A percentile compares a stretch with the other conserved stretches of the same genome.
phyloP scores from a whole-genome alignment of 2,329 filamentous ascomycete species.

The Beauveria pseudobassiana region DNA sequence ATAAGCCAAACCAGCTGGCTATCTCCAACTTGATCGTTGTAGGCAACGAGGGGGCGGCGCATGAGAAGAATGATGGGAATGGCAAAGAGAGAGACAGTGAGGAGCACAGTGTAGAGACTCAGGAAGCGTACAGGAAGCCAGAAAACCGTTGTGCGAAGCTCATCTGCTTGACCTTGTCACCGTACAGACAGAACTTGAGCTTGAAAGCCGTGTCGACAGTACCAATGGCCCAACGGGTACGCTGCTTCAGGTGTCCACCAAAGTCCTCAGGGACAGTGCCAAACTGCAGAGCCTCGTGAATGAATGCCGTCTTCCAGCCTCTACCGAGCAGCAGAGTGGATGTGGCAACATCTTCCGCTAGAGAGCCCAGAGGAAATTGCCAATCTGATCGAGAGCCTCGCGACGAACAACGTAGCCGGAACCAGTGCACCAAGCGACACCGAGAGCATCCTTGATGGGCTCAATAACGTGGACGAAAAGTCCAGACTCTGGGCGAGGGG shows the following conservation, averaged over 20 bases:
- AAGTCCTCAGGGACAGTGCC: constrained; percentile 52
- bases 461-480: constrained; percentile 49
- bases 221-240: constrained; percentile 47
- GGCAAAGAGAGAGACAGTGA: constrained; percentile 47
- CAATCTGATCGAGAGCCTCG: constrained; percentile 52
- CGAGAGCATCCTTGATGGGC: constrained; percentile 42
- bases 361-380: constrained; percentile 51
- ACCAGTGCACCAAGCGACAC: constrained; percentile 57
- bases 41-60: constrained; percentile 51
- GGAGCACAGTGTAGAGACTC: constrained; percentile 47
- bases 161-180: constrained; percentile 45
- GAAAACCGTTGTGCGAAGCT: constrained; percentile 49
- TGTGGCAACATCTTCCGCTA: constrained; percentile 54
- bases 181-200: constrained; percentile 52
- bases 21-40: constrained; percentile 29
- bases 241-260: constrained; percentile 47
- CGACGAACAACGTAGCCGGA: constrained; percentile 55
- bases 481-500: constrained; percentile 51
- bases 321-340: constrained; percentile 50
- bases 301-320: constrained; percentile 55
- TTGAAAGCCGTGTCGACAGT: constrained; percentile 53
- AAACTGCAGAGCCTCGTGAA: constrained; percentile 53
- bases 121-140: constrained; percentile 50
- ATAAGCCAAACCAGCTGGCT: constrained; percentile 52
- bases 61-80: constrained; percentile 52